A percentile compares a stretch with the other conserved stretches of the same genome.
Evolutionary conservation across 2,329 filamentous ascomycete genomes (phyloP).

Genomic region (Coleophoma cylindrospora): DNA sequence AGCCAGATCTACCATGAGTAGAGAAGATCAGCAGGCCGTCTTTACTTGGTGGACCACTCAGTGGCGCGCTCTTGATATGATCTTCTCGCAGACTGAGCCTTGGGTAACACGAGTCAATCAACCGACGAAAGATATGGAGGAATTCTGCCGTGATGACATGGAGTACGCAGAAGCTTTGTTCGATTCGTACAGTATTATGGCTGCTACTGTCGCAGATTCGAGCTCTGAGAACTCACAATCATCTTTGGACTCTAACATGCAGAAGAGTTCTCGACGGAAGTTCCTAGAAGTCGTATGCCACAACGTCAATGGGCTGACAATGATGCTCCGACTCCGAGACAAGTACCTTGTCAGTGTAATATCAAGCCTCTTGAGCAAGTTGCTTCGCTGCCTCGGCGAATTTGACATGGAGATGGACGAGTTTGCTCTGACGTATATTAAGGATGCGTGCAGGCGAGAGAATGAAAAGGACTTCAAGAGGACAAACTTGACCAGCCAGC

Average conservation of each 20-base stretch:
- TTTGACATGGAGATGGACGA: conserved; percentile 67
- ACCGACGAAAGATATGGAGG: conserved; percentile 62
- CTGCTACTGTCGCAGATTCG: conserved; percentile 37
- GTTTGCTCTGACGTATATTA: conserved; percentile 54
- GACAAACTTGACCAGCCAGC: conserved; percentile 76
- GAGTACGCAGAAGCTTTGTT: conserved; percentile 85
- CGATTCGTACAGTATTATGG: conserved; percentile 78
- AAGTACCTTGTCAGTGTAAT: conserved; percentile 78
- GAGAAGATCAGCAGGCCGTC: conserved; percentile 35
- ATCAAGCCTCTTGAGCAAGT: conserved; percentile 77
- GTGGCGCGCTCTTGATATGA: conserved; percentile 76
- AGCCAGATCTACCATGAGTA: conserved; percentile 15
- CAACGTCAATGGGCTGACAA: conserved; percentile 65
- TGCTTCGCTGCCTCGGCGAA: conserved; percentile 75
- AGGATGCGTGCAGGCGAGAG: conserved; percentile 55
- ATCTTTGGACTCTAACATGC: conserved; percentile 20
- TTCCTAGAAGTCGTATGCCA: conserved; percentile 62
- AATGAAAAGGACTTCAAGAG: conserved; percentile 53
- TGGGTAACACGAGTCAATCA: conserved; percentile 68
- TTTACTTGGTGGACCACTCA: conserved; percentile 75
- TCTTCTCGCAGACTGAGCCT: conserved; percentile 75
- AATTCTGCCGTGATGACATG: conserved; percentile 93
- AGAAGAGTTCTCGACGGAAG: conserved; percentile 36
- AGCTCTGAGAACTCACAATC: conserved; percentile 25
- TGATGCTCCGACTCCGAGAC: conserved; percentile 88